A percentile compares a stretch with the other conserved stretches of the same genome.
Conservation (phyloP, 257 asterid species). For the Solanum lycopersicoides region DNA sequence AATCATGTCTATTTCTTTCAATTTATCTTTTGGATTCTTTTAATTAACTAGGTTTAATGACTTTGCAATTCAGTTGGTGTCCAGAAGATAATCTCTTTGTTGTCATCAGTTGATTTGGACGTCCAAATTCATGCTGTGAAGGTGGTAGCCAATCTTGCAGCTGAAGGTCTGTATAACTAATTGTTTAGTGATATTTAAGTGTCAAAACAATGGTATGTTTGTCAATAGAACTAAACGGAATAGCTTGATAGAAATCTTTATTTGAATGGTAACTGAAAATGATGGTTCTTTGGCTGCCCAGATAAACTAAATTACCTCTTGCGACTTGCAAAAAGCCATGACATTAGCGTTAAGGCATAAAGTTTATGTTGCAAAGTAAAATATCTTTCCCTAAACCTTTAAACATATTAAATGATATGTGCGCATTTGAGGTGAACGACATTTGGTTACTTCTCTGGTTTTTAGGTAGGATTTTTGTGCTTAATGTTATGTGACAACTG, state of each 20-base stretch:
- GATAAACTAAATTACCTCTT: background rate
- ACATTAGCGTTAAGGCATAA: background rate
- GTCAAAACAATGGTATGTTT: background rate
- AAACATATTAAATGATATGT: background rate
- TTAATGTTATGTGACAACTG: background rate
- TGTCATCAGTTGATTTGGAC: constrained; percentile 64
- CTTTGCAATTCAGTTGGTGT: constrained; percentile 63
- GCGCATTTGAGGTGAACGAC: background rate
- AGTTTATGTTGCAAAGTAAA: background rate
- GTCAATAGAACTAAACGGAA: background rate
- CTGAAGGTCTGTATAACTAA: constrained; percentile 52
- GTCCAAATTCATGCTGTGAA: constrained; percentile 93
- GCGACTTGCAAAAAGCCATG: background rate
- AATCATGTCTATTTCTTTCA: background rate
- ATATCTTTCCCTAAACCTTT: background rate
- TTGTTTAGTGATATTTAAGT: background rate
- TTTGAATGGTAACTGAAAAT: background rate
- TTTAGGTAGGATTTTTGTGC: background rate
- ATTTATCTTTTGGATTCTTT: background rate
- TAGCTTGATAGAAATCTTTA: background rate
- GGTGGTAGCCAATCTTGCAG: constrained; percentile 96
- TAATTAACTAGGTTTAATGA: constrained; percentile 4
- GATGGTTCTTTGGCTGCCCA: background rate
- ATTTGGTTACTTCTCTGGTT: background rate
- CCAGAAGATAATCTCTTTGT: constrained; percentile 67